Evolutionary conservation across 2,329 filamentous ascomycete species (phyloP), one percentile per base, ranked within the genome.

Genomic region (Penicillium thymicola): DNA sequence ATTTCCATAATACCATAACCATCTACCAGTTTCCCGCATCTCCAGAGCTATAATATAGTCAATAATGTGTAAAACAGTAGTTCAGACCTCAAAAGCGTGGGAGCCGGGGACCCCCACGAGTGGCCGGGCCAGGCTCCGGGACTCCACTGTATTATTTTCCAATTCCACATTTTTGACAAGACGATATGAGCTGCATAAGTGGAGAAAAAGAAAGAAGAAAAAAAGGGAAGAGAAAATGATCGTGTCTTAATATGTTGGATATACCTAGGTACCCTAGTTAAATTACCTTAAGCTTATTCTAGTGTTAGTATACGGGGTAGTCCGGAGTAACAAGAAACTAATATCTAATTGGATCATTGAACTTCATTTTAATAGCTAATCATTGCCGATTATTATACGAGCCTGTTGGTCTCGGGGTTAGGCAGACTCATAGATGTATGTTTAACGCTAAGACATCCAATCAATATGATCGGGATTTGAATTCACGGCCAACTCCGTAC

Each of bases 181-280:
- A 51, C 9, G 18, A 32, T 55, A 32, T 55, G 54, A 55, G 54
- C 11, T 55, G 54, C 54, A 52, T 46, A 9, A 38, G 47, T 46
- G 54, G 41, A 27, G 53, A 41, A 21, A 18, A 13, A 25, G 13
- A 18, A 13, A 25, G 13, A 3, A 41, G 7, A 25, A n/a, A n/a
- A 41, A 13, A 13, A 25, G 18, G 21, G 10, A n/a, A n/a, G n/a
- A 43, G 32, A n/a, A 43, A 42, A 55, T 7, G 28, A 50, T 54
- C 37, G 13, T 37, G 13, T 28, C n/a, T 21, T 21, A 3, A 21
- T 21, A 21, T 21, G 21, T 21, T 21, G 21, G 21, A 21, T 21
- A 21, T 27, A 16, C n/a, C n/a, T n/a, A n/a, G n/a, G n/a, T n/a
- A n/a, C 30, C 18, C 13, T 23, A 32, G 18, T 34, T 23, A 34